Base-by-base conservation (phyloP, 441 rosid genomes). In the Daphne laureola region DNA sequence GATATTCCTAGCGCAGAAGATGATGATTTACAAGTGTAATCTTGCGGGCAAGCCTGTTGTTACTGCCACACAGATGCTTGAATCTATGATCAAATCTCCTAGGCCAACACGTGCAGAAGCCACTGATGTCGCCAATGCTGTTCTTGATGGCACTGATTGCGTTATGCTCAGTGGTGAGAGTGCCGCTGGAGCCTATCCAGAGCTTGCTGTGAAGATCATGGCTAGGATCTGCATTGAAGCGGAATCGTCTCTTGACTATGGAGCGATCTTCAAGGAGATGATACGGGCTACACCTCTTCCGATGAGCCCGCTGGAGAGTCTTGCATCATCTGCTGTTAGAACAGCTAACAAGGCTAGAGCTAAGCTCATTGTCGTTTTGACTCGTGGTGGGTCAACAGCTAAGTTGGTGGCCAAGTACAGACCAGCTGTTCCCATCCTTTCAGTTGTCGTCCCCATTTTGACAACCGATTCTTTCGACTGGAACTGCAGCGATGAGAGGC, bases 21-120 rank as follows among this genome's bases (percentile, higher is more conserved):
- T 90, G 97, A 90, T 90, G 96, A 87, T 90, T 63, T 90, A 90
- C 86, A 90, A 90, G 69, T 90, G 97, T 72, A 90, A 87, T 70
- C 77, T 83, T 31, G 94, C 75, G 0, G 97, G 97, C 59, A 90
- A 90, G 77, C 96, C 97, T 17, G 97, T 90, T 58, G 96, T 87
- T 15, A 90, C 96, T 4, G 96, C 97, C 25, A 90, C 97, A 51
- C 97, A 87, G 73, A 90, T 90, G 96, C 91, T 90, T 3, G 97
- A 90, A 67, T 90, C 96, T 11, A 90, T 90, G 97, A 90, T 90
- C 46, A 90, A 90, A 73, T 87, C 96, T 56, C 97, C 97, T 14
- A 72, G 97, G 38, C 94, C 97, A 51, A 90, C 97, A 12, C 91
- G 97, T 41, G 97, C 97, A 17, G 96, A 90, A 69, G 96, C 96